Base-by-base conservation (phyloP, 2,329 filamentous ascomycete species). In the Zymoseptoria ardabiliae region DNA sequence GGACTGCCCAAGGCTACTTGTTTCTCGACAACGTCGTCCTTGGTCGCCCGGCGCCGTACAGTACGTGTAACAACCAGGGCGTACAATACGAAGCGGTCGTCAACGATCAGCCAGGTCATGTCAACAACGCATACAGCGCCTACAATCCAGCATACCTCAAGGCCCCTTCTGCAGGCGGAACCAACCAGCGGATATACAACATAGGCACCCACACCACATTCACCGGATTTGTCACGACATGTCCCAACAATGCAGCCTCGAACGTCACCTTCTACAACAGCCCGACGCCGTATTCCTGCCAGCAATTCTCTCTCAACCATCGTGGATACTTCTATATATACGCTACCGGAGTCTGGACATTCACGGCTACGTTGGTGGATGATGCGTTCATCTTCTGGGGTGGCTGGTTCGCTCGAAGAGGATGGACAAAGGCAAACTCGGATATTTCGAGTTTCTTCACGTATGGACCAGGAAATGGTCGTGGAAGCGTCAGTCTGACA, bases 31-130 rank as follows among this genome's bases (percentile, higher is more conserved):
- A 41, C 11, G 35, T 41, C 35, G 17, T 41, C 35, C 35, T 41
- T 41, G 35, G 35, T 13, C 50, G 51, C 20, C 53, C 56, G 25
- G 56, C 61, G 9, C 59, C 61, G 20, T 54, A 13, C 35, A 41
- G 54, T 22, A n/a, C 53, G 19, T 63, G 61, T 59, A 53, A 45
- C 23, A 63, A 63, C 21, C 59, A 61, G 58, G 61, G 61, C 23
- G 52, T 61, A 23, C 54, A 61, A 28, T 63, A 59, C 52, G 61
- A 50, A 20, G 61, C 55, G 2, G 56, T 58, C 49, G 48, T 22
- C 22, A 63, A 63, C 59, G 57, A 59, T 20, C 61, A 61, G 8
- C 17, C 49, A 21, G 49, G 48, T 6, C 48, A 58, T 41, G 41
- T 20, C 35, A 53, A 35, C 30, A 49, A 58, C 23, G 51, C 20